Conservation (phyloP, 2,329 filamentous ascomycete species). For the Verticillium isaacii region DNA sequence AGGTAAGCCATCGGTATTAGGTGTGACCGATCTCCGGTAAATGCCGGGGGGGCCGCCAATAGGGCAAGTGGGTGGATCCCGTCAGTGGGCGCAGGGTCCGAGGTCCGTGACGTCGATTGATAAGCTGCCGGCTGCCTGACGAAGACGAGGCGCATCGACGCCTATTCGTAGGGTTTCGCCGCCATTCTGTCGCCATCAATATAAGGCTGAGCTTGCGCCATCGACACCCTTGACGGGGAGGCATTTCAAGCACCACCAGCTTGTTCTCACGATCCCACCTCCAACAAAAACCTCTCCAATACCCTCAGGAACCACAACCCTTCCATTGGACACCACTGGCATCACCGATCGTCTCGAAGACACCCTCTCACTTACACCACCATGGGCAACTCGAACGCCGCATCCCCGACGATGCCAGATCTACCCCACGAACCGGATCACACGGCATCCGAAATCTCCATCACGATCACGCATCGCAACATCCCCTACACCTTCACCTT, state of each 20-base stretch:
- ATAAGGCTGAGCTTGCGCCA: not conserved
- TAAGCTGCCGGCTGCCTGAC: not conserved
- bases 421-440: not conserved
- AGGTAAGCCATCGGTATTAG: not conserved
- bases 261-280: too few species aligned
- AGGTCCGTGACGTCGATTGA: not conserved
- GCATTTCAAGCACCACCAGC: not conserved
- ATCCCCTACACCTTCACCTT: slow-evolving; percentile 38
- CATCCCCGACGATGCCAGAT: not conserved
- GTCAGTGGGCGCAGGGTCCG: not conserved
- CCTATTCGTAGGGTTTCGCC: not conserved
- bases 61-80: not conserved
- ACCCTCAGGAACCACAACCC: too few species aligned
- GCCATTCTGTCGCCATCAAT: not conserved
- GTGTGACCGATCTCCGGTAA: not conserved
- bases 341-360: too few species aligned
- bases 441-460: slow-evolving; percentile 27
- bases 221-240: not conserved
- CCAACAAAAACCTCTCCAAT: too few species aligned
- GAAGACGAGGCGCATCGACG: not conserved
- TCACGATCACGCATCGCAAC: slow-evolving; percentile 43
- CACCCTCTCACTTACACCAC: not conserved
- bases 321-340: too few species aligned
- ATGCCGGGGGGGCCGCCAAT: not conserved
- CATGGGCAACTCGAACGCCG: slow-evolving; percentile 12